Conservation (phyloP, 352 stramenopile species). For the Globisporangium canariense region DNA sequence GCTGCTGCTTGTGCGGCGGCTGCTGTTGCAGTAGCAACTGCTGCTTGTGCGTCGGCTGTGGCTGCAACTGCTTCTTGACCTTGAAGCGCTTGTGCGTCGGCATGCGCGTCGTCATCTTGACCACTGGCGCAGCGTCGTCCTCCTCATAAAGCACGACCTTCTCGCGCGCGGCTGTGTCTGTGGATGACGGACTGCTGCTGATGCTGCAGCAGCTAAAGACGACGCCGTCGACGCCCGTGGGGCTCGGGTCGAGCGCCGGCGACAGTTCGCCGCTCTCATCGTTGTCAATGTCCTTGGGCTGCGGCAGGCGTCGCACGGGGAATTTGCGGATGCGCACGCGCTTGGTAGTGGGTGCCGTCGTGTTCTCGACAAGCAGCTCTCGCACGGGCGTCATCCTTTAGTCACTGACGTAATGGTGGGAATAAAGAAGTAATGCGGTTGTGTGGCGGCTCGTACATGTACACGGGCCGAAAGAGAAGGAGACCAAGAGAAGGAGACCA, state of each 20-base stretch:
- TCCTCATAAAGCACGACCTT: background rate
- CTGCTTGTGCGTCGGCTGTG: background rate
- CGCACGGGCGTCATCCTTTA: too few species aligned
- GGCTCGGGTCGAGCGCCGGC: background rate
- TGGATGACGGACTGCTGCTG: background rate
- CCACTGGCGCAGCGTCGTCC: background rate
- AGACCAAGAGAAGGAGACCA: too few species aligned
- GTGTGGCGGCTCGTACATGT: too few species aligned
- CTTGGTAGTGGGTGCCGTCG: slow-evolving; percentile 3
- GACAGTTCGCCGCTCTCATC: background rate
- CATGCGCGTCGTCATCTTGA: slow-evolving; percentile 4
- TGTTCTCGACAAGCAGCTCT: background rate
- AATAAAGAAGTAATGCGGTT: too few species aligned
- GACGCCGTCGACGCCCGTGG: background rate
- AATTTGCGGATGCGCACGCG: slow-evolving; percentile 14
- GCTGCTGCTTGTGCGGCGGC: background rate
- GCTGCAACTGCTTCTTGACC: background rate
- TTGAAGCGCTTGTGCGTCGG: background rate
- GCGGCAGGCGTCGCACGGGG: slow-evolving; percentile 3
- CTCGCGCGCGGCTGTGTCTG: background rate
- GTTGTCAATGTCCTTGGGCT: background rate
- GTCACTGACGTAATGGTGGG: too few species aligned
- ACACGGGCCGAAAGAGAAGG: too few species aligned
- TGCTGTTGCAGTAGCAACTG: background rate
- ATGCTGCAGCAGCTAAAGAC: background rate